Evolutionary conservation across 257 asterid species (phyloP), one percentile per base, ranked within the genome.

Genomic region (Solanum ossicruentum): DNA sequence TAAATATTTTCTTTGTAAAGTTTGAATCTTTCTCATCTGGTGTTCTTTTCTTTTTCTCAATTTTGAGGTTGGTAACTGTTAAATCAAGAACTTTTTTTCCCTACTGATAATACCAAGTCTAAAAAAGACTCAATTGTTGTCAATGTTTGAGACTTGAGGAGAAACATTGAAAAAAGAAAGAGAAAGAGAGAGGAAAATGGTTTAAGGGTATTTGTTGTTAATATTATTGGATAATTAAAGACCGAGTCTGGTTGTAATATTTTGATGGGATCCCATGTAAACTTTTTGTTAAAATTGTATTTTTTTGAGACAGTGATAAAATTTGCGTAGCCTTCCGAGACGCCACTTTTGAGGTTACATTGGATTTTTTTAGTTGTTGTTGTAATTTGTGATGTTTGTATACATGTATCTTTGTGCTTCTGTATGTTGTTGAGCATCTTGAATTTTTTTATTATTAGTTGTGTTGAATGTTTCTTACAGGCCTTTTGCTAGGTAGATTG

Each of bases 381-480:
- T 61, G 95, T 93, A 86, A 51, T n/a, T 77, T 84, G 85, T 84
- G 45, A 75, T 86, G 67, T 87, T 84, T 83, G 55, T 73, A 61
- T 84, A 79, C 72, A 23, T 81, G 55, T 83, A 20, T 61, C n/a
- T 80, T 23, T 83, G 77, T 83, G 55, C 80, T 81, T 70, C 54
- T 60, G 45, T 20, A 52, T 78, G 83, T 52, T 26, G 66, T 78
- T 52, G 83, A 16, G 83, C 28, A 52, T 78, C 49, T 52, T 54
- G 28, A 80, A 10, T 72, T 79, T 63, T 63, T 21, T 23, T 81
- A 72, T 67, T 71, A 28, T 78, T 18, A 69, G 86, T 82, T 84
- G 77, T 32, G 84, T 86, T 93, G 94, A 90, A 91, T 71, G 89
- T 89, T 92, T 90, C 95, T 80, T 88, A 92, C 97, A 89, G 93